Conservation (phyloP, 2,329 filamentous ascomycete genomes). For the Fusarium sacchari region DNA sequence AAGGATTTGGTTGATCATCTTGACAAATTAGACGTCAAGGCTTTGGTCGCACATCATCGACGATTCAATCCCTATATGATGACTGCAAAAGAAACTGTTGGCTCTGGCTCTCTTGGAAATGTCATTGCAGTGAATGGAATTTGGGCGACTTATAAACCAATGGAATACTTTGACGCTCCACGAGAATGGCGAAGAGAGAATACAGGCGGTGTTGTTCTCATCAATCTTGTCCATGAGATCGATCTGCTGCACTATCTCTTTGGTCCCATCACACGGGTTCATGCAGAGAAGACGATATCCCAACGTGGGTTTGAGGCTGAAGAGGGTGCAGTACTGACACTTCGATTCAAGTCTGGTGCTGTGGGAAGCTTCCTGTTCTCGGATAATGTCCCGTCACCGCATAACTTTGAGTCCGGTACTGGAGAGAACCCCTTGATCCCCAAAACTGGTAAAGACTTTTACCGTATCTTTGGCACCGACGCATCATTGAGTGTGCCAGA, state of each 20-base stretch:
- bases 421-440: constrained; percentile 67
- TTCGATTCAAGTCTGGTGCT: constrained; percentile 63
- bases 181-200: constrained; percentile 58
- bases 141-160: constrained; percentile 64
- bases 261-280: constrained; percentile 61
- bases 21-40: constrained; percentile 48
- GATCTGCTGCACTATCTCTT: constrained; percentile 67
- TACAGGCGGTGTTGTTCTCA: constrained; percentile 61
- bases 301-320: constrained; percentile 61
- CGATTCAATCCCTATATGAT: constrained; percentile 67
- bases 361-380: constrained; percentile 67
- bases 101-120: constrained; percentile 53
- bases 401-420: constrained; percentile 66
- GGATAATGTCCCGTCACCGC: constrained; percentile 61
- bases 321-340: constrained; percentile 64
- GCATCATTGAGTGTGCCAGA: constrained; percentile 64
- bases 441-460: constrained; percentile 55
- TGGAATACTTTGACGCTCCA: constrained; percentile 59
- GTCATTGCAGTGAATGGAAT: constrained; percentile 64
- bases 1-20: constrained; percentile 45
- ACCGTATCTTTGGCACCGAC: constrained; percentile 64
- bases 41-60: constrained; percentile 67
- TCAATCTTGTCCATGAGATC: constrained; percentile 70
- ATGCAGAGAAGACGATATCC: constrained; percentile 58
- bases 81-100: constrained; percentile 58